Evolutionary conservation across 2,329 filamentous ascomycete genomes (phyloP), one percentile per base, ranked within the genome.

Genomic region (Paramyrothecium roridum): DNA sequence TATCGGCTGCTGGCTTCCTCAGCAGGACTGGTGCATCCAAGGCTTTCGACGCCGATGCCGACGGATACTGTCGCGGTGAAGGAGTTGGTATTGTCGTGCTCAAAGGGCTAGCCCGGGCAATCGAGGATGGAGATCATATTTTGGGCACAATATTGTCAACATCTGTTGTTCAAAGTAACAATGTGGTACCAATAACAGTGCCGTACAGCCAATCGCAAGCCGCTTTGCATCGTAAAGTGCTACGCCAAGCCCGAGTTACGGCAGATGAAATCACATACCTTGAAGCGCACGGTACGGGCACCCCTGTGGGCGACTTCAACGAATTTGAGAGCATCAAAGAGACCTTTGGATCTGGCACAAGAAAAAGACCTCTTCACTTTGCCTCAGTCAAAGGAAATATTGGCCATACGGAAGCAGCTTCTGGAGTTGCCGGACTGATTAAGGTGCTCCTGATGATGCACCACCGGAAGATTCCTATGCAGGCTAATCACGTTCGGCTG

Each of bases 51-150:
- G 59, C 64, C 1, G 57, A 61, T 2, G 79, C 74, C 2, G 73
- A 80, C 56, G 82, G 82, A 0, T 85, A 83, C 56, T 80, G 75
- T 12, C 70, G 81, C 3, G 80, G 73, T 0, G 82, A 85, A 50
- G 81, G 76, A 0, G 62, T 73, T 3, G 76, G 62, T 0, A 59
- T 68, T 0, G 60, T 85, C 0, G 61, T 81, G 2, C 57, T 85
- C 0, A 84, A 84, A 67, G 70, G 63, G 4, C 64, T 83, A 0
- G 67, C 70, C 1, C 66, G 73, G 45, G 82, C 82, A 0, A 34
- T 83, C 0, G 61, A 63, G 4, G 80, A 81, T 34, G 73, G 74
- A 0, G 77, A 85, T 59, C 66, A 67, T 1, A 69, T 80, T 19
- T 60, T 73, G 2, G 76, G 71, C 8, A 65, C 76, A 3, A 74